Evolutionary conservation across 495 filamentous ascomycete species (phyloP).

Genomic region (Annulohypoxylon stygium): DNA sequence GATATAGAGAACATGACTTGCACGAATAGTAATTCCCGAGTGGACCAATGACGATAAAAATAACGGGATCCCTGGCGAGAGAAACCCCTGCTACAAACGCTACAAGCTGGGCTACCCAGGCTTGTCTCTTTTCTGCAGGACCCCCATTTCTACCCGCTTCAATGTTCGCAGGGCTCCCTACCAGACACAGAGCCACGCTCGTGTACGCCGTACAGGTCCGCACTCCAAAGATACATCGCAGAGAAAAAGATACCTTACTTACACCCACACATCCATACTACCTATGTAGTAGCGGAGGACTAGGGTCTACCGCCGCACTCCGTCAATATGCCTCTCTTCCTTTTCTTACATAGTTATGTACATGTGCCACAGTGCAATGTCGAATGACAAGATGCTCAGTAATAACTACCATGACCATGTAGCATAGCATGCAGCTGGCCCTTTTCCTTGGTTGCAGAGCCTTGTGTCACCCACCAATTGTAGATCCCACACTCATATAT

Average conservation of each 20-base stretch:
- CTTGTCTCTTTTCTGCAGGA: slow-evolving; percentile 45
- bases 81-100: slow-evolving; percentile 37
- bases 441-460: slow-evolving; percentile 45
- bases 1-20: slow-evolving; percentile 33
- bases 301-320: slow-evolving; percentile 42
- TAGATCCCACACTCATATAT: slow-evolving; percentile 50
- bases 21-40: slow-evolving; percentile 43
- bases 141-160: slow-evolving; percentile 44
- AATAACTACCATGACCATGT: slow-evolving; percentile 22
- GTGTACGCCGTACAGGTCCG: slow-evolving; percentile 27
- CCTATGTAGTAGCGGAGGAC: slow-evolving; percentile 17
- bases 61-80: slow-evolving; percentile 32
- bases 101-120: slow-evolving; percentile 36
- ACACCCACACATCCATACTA: not conserved
- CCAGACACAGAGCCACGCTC: slow-evolving; percentile 40
- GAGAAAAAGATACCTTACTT: not conserved
- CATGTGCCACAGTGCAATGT: slow-evolving; percentile 29
- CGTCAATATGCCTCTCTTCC: slow-evolving; percentile 28
- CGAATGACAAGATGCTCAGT: slow-evolving; percentile 42
- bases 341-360: slow-evolving; percentile 31
- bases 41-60: slow-evolving; percentile 49
- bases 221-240: slow-evolving; percentile 21
- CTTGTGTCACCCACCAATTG: slow-evolving; percentile 47
- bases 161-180: slow-evolving; percentile 37
- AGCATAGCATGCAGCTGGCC: slow-evolving; percentile 35